Base-by-base conservation (phyloP, 2,329 filamentous ascomycete species). In the Aspergillus awamori region DNA sequence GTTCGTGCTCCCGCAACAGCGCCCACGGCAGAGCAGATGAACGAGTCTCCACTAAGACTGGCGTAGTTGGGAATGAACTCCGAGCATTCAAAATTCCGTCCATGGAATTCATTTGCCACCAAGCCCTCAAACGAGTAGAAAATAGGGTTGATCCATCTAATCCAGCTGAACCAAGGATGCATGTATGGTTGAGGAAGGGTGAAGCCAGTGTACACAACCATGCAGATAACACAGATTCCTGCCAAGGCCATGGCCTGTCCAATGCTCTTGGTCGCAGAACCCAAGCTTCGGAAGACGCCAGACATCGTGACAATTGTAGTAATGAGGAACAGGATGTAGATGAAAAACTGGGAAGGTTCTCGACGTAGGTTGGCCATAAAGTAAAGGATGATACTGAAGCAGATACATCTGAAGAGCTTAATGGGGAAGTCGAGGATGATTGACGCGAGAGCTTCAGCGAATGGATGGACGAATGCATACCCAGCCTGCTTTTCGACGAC, bases 331-430 rank as follows among this genome's bases (percentile, higher is more conserved):
- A 96, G 81, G 56, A 92, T 76, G 82, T 91, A 95, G 79, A 93
- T 90, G 83, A 96, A 96, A 81, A 94, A 96, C 0, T 87, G 77
- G 1, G 88, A 89, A 0, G 90, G 81, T 66, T 89, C 87, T 59
- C 91, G 83, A 54, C 89, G 85, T 22, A 96, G 80, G 64, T 93
- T 90, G 0, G 90, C 89, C 86, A 96, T 89, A 75, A 96, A 96
- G 79, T 96, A 96, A 3, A 96, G 76, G 1, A 86, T 82, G 20
- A 92, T 57, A 73, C 96, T 94, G 81, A 94, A 95, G 4, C 85
- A 76, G 63, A 94, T 83, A 2, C 85, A 78, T 68, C 92, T 93
- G 22, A 77, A 47, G 7, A 95, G 76, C 75, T 93, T 96, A 76
- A 91, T 91, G 0, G 92, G 92, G 88, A 56, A 84, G 39, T 66